Evolutionary conservation across 345 rosid species (phyloP).

Genomic region (Eucalyptus tenuipes): DNA sequence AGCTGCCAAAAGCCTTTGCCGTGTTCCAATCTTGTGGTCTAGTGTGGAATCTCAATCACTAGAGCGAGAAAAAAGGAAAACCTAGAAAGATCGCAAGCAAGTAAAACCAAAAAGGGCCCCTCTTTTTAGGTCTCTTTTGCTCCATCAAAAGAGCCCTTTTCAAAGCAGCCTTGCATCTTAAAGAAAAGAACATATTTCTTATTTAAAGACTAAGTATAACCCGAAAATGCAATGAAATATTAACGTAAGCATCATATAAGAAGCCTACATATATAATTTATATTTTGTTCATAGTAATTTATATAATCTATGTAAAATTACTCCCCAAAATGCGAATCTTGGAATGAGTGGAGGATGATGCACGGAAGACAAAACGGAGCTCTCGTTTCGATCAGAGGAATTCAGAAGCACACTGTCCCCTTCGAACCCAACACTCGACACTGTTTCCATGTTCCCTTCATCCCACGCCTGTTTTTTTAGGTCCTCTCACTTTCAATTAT

Average conservation of each 20-base stretch:
- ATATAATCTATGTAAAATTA: neutral
- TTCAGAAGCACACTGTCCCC: slow-evolving; percentile 40
- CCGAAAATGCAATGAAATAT: neutral
- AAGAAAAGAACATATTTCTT: neutral
- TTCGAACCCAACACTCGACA: slow-evolving; percentile 39
- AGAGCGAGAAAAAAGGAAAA: neutral
- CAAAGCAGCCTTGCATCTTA: neutral
- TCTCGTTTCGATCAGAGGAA: neutral
- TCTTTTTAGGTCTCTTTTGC: neutral
- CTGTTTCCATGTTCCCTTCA: slow-evolving; percentile 34
- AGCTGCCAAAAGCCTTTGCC: neutral
- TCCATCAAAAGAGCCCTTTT: neutral
- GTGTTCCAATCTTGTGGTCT: neutral
- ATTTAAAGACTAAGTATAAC: neutral
- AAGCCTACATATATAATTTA: neutral
- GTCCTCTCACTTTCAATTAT: neutral
- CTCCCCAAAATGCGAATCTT: neutral
- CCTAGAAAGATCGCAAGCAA: neutral
- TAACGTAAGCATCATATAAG: neutral
- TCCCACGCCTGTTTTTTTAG: slow-evolving; percentile 7
- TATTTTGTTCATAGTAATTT: neutral
- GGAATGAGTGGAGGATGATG: neutral
- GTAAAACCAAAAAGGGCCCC: neutral
- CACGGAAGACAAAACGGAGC: neutral
- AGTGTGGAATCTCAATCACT: neutral